Conservation (phyloP, 345 rosid genomes). For the Arabis hirsuta region DNA sequence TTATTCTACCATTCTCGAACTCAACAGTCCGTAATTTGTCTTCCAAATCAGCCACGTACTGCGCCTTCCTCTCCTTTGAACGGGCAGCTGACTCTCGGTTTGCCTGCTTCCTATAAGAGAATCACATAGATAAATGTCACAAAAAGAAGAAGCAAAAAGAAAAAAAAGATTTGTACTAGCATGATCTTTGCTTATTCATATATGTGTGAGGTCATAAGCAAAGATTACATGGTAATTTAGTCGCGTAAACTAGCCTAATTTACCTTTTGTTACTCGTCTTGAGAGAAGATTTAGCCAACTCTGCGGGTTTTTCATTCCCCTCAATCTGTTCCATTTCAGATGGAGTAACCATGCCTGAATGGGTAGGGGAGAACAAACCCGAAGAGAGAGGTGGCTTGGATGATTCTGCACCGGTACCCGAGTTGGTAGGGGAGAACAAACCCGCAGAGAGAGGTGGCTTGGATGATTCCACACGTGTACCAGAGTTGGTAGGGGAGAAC, state of each 20-base stretch:
- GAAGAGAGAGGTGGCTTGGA: not conserved
- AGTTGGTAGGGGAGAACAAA: not conserved
- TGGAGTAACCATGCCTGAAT: too few species aligned
- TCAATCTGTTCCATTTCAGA: not conserved
- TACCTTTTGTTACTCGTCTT: not conserved
- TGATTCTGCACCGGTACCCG: too few species aligned
- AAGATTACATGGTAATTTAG: not conserved
- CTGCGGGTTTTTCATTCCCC: not conserved
- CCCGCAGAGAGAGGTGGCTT: not conserved
- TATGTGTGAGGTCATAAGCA: too few species aligned
- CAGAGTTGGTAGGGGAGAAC: too few species aligned
- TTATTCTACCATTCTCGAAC: not conserved
- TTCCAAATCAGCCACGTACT: slow-evolving; percentile 51
- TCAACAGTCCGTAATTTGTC: slow-evolving; percentile 40
- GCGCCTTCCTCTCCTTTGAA: slow-evolving; percentile 59
- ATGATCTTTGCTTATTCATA: too few species aligned
- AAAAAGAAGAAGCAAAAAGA: not conserved
- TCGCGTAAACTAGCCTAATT: not conserved
- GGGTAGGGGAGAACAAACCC: not conserved
- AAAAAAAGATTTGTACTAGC: too few species aligned
- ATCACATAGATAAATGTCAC: not conserved
- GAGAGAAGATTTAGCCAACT: not conserved
- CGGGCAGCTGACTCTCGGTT: slow-evolving; percentile 70
- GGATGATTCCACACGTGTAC: too few species aligned
- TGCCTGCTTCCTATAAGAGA: slow-evolving; percentile 59